Base-by-base conservation (phyloP, 129 eudicot genomes). In the Deinandra increscens region DNA sequence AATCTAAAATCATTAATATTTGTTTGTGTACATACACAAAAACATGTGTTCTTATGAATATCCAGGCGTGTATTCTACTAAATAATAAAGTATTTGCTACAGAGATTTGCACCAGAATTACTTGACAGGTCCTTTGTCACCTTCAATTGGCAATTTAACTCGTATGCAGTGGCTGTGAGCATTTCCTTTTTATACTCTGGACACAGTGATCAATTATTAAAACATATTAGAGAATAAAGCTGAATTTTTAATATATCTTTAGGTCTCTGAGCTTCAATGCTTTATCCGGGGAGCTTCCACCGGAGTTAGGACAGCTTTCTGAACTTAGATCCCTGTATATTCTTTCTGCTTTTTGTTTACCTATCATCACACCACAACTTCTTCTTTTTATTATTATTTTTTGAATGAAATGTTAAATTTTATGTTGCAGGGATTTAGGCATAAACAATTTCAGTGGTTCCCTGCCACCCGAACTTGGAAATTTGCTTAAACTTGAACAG, bases 101-200 rank as follows among this genome's bases (percentile, higher is more conserved):
- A 86, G 96, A 29, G 43, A 75, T 23, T 19, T 89, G 82, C 66
- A 5, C 41, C 89, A 78, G 50, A 91, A 88, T 55, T 86, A 75
- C 88, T 79, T 88, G 68, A 80, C 89, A 1, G 96, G 98, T 48
- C 66, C 89, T 20, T 29, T 91, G 19, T 73, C 98, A 46, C 66
- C 89, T 58, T 84, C 91, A 42, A 56, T 91, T 61, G 91, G 82
- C 71, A 84, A 85, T 48, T 82, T 91, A 65, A 75, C 55, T 73
- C 84, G 82, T 20, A 78, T 91, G 94, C 89, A 88, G 68, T 86
- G 75, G 66, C 55, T 91, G 97, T 91, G 82, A 79, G 92, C 29
- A 3, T 13, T 34, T 31, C 15, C 4, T 7, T 46, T 53, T 17
- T 53, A 2, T 38, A 9, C 26, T 29, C 58, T 2, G 31, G 3